These are phyloP conservation scores for Penium margaritaceum DNA, from an alignment of 139 green algal species.

Conservation along the genomic window DNA sequence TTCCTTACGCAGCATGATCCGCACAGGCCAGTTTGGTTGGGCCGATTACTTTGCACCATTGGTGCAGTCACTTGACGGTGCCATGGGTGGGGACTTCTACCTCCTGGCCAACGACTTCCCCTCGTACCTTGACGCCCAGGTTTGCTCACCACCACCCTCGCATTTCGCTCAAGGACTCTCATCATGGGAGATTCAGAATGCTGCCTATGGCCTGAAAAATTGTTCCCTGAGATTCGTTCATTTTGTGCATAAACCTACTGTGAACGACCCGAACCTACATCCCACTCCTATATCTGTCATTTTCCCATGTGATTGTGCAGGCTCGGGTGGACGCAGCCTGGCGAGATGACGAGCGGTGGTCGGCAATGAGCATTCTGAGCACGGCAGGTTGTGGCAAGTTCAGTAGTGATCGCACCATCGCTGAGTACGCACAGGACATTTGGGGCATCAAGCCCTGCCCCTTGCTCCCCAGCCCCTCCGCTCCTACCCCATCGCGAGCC, in stretches of 20 bases:
- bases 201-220: neutral
- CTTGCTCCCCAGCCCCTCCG: too few species aligned
- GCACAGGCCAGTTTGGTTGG: conserved; percentile 86
- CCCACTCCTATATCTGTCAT: neutral
- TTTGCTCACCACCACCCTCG: neutral
- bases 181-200: neutral
- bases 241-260: too few species aligned
- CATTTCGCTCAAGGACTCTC: neutral
- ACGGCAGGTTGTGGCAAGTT: conserved; percentile 85
- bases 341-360: conserved; percentile 65
- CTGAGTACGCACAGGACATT: too few species aligned
- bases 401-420: too few species aligned
- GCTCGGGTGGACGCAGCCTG: conserved; percentile 51
- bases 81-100: conserved; percentile 73
- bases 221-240: too few species aligned
- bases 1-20: neutral
- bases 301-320: too few species aligned
- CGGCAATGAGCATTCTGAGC: conserved; percentile 78
- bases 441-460: too few species aligned
- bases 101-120: conserved; percentile 93
- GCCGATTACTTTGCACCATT: conserved; percentile 86
- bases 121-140: conserved; percentile 77
- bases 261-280: too few species aligned
- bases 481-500: too few species aligned
- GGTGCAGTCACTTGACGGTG: conserved; percentile 65